Evolutionary conservation across 345 rosid genomes (phyloP), one percentile per base, ranked within the genome.

Genomic region (Clausena lansium): DNA sequence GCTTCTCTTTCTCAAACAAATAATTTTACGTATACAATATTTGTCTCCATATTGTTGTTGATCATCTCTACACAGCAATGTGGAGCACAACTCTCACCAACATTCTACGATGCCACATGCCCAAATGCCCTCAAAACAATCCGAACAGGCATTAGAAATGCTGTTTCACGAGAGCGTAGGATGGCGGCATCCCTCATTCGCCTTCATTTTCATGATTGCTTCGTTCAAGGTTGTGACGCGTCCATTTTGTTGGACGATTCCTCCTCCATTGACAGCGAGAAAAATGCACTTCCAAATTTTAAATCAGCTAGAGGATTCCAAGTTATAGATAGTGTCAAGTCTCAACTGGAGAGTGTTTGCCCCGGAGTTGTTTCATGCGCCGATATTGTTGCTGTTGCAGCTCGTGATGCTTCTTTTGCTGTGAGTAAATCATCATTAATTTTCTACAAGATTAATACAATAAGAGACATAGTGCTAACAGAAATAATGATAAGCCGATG

Each of bases 361-460:
- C 91, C 91, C 0, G 91, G 91, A 1, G 83, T 89, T 3, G 91
- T 90, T 54, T 92, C 94, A 32, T 92, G 97, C 9, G 93, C 92
- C 2, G 97, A 90, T 70, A 80, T 92, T 10, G 76, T 90, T 0
- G 88, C 90, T 14, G 88, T 90, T 15, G 91, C 93, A 13, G 90
- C 92, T 0, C 83, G 88, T 78, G 90, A 84, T 79, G 86, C 90
- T 72, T 81, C 91, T 19, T 77, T 77, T 41, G 81, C 76, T 79
- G 63, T 79, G 63, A 77, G 73, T 78, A 36, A 25, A 4, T 58
- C 24, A 25, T 6, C 11, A 45, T 45, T 13, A 11, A 45, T 11
- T 45, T 45, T 45, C 50, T 45, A 3, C 4, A 45, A 45, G 5
- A 45, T n/a, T n/a, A n/a, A n/a, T n/a, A n/a, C n/a, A n/a, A n/a